These are phyloP conservation scores for Fusarium continuum DNA, from an alignment of 2,329 filamentous ascomycete species.

Conservation along the genomic window DNA sequence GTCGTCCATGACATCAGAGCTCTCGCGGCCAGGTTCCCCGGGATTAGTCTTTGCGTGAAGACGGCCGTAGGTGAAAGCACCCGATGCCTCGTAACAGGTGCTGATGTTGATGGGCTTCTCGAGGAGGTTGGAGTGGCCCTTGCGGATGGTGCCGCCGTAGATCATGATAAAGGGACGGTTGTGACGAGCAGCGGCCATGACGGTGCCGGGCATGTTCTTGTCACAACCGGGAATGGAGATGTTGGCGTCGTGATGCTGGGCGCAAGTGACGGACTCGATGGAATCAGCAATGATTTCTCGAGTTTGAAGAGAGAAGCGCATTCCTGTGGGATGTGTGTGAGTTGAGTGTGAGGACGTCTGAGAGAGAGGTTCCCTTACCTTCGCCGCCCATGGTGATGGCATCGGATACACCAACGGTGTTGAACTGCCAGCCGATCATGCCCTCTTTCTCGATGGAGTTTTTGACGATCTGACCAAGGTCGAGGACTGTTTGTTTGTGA, in stretches of 20 bases:
- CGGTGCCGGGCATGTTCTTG: conserved; percentile 95
- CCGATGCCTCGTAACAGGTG: conserved; percentile 87
- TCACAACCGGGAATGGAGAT: conserved; percentile 94
- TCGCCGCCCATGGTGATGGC: conserved; percentile 96
- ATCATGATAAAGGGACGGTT: conserved; percentile 96
- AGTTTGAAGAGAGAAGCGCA: conserved; percentile 91
- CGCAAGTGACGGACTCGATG: conserved; percentile 92
- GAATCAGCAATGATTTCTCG: conserved; percentile 94
- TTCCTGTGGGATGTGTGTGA: conserved; percentile 64
- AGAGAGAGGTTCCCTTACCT: conserved; percentile 60
- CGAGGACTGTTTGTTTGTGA: conserved; percentile 68
- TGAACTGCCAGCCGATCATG: conserved; percentile 96
- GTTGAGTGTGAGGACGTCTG: background rate
- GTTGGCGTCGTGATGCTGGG: conserved; percentile 91
- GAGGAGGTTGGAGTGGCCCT: conserved; percentile 82
- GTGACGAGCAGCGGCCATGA: conserved; percentile 90
- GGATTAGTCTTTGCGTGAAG: conserved; percentile 74
- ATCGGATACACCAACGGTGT: conserved; percentile 88
- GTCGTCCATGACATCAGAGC: conserved; percentile 84
- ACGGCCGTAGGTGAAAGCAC: conserved; percentile 80
- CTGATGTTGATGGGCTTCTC: conserved; percentile 86
- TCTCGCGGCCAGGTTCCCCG: conserved; percentile 70
- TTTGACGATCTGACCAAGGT: conserved; percentile 89
- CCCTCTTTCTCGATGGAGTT: conserved; percentile 79
- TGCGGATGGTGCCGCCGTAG: conserved; percentile 90